phyloP scores from a whole-genome alignment of 352 stramenopile genomes.

The Thalassiosira livingstoniorum region DNA sequence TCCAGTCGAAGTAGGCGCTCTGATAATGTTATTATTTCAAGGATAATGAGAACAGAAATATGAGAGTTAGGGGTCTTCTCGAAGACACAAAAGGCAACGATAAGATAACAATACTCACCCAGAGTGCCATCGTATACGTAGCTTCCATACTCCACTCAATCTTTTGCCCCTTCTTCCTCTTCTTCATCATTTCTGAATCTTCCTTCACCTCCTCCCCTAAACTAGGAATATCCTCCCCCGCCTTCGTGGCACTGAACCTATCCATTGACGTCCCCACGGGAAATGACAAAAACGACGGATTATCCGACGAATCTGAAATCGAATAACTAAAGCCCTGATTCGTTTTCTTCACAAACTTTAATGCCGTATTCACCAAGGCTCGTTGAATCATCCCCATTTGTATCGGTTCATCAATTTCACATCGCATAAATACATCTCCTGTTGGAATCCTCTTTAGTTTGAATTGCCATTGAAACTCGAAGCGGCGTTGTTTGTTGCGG shows the following conservation, averaged over 20 bases:
- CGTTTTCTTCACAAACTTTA: constrained; percentile 82
- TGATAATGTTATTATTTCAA: too few relatives aligned
- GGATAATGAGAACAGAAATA: background rate
- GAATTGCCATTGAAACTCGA: constrained; percentile 84
- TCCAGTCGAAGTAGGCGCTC: constrained; percentile 81
- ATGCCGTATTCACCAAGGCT: constrained; percentile 73
- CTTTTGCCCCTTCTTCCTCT: constrained; percentile 65
- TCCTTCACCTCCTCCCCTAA: constrained; percentile 73
- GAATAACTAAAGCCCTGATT: constrained; percentile 67
- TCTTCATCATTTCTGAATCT: constrained; percentile 67
- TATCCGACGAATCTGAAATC: constrained; percentile 49
- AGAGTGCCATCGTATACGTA: constrained; percentile 82
- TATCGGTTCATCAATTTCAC: constrained; percentile 75
- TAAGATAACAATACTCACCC: constrained; percentile 55
- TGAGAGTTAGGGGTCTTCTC: background rate
- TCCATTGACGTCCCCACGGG: constrained; percentile 75
- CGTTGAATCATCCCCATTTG: constrained; percentile 83
- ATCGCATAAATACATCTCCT: constrained; percentile 71
- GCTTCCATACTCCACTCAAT: constrained; percentile 76
- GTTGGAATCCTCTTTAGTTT: constrained; percentile 76
- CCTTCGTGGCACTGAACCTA: constrained; percentile 74
- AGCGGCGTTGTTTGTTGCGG: constrained; percentile 69
- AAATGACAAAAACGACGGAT: constrained; percentile 77
- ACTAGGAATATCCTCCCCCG: constrained; percentile 62
- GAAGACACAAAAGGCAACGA: background rate